Percentiles rank a stretch among this genome's conserved stretches.
Evolutionary conservation across 2,329 filamentous ascomycete species (phyloP).

Genomic region (Epichloe gansuensis): DNA sequence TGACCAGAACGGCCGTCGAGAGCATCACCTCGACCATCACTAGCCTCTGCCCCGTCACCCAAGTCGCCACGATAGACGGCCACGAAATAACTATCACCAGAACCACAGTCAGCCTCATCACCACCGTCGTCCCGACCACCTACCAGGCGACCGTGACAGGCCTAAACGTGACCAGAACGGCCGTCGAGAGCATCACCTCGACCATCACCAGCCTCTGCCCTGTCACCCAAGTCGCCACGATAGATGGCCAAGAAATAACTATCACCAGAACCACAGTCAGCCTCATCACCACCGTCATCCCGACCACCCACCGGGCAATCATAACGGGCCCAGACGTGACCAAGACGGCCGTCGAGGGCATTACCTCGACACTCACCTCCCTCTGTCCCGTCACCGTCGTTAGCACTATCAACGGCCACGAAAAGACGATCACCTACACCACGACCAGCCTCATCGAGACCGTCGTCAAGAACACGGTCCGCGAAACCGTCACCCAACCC

Average conservation of each 20-base stretch:
- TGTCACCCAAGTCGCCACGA: neutral
- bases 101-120: slow-evolving; percentile 13
- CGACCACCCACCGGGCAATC: slow-evolving; percentile 10
- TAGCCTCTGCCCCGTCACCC: slow-evolving; percentile 28
- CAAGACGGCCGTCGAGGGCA: slow-evolving; percentile 20
- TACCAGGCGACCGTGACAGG: slow-evolving; percentile 7
- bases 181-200: neutral
- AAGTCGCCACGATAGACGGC: slow-evolving; percentile 19
- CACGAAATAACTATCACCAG: slow-evolving; percentile 11
- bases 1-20: slow-evolving; percentile 21
- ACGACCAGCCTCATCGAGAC: slow-evolving; percentile 27
- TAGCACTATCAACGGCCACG: slow-evolving; percentile 29
- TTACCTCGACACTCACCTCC: slow-evolving; percentile 30
- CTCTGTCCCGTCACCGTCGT: slow-evolving; percentile 33
- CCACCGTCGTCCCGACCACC: slow-evolving; percentile 17
- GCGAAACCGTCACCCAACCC: slow-evolving; percentile 10
- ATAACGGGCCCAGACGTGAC: slow-evolving; percentile 20
- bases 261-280: slow-evolving; percentile 14
- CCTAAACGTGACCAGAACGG: neutral
- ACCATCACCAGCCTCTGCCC: neutral
- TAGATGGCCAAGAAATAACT: slow-evolving; percentile 8
- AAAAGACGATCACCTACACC: slow-evolving; percentile 24
- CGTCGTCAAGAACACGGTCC: slow-evolving; percentile 19
- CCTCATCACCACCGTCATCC: slow-evolving; percentile 17
- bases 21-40: slow-evolving; percentile 30